Evolutionary conservation across 495 filamentous ascomycete species (phyloP).

Genomic region (Lentithecium fluviatile): DNA sequence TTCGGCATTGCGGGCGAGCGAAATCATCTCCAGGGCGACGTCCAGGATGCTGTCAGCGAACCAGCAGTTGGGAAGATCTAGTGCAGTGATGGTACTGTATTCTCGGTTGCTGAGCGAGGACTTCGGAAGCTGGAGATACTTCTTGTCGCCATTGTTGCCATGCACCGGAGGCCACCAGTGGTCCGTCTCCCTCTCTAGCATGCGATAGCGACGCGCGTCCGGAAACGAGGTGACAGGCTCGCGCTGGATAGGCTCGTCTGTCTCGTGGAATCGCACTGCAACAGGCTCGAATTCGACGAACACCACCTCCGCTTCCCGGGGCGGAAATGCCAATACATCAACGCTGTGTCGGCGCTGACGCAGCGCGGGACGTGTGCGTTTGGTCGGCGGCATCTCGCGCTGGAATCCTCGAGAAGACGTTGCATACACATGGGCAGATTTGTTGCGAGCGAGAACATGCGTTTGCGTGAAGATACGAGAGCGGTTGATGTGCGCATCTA

Average conservation of each 20-base stretch:
- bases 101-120: conserved; percentile 8
- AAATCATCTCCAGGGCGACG: conserved; percentile 2
- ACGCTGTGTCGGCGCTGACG: conserved; percentile 14
- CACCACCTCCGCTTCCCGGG: background rate
- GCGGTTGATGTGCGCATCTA: conserved; percentile 1
- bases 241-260: no score
- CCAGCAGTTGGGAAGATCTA: conserved; percentile 6
- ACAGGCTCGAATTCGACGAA: background rate
- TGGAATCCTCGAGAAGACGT: background rate
- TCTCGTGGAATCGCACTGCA: background rate
- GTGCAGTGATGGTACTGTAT: background rate
- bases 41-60: conserved; percentile 9
- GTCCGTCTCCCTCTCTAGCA: background rate
- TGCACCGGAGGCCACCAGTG: background rate
- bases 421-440: background rate
- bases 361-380: background rate
- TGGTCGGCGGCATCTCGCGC: background rate
- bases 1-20: background rate
- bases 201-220: background rate
- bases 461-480: background rate
- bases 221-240: background rate
- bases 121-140: conserved; percentile 5
- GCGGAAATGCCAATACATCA: background rate
- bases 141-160: background rate
- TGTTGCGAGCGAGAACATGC: background rate